Evolutionary conservation across 1,284 basidiomycete genomes (phyloP), one percentile per base, ranked within the genome.

Genomic region (Anthracocystis panici-leucophaei): DNA sequence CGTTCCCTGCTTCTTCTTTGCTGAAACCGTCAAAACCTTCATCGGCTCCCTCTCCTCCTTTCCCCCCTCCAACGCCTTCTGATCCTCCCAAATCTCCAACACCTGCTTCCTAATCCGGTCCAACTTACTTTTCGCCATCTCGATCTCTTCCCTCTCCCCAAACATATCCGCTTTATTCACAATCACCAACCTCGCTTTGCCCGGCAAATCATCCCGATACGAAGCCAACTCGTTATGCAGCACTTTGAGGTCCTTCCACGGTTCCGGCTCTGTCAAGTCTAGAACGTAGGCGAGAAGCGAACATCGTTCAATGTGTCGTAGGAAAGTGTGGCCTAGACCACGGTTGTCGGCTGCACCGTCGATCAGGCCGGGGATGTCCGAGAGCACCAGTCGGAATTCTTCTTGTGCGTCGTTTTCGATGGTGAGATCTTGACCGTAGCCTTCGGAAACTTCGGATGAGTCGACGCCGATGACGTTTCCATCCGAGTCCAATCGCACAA

Each of bases 301-400:
- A 8, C 94, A 95, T 3, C 96, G 91, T 84, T 99, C 96, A 84
- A 98, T 93, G 7, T 94, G 92, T 2, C 94, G 90, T 25, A 99
- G 86, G 87, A 99, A 99, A 0, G 92, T 92, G 85, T 98, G 95
- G 0, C 97, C 97, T 0, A 99, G 88, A 1, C 96, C 96, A 45
- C 94, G 90, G 84, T 96, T 93, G 75, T 92, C 90, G 2, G 94
- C 92, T 0, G 95, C 93, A 11, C 90, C 89, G 8, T 90, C 89
- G 53, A 98, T 91, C 31, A 99, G 90, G 12, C 96, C 96, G 0
- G 97, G 96, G 82, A 98, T 97, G 86, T 99, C 96, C n/a, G 95
- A 93, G 63, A 99, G 91, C 1, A 93, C 95, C 87, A 98, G 95
- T 3, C 96, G 90, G 83, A 93, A 91, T 18, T 65, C 60, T 14